Conservation (phyloP, 2,329 filamentous ascomycete genomes). For the Cladophialophora bantiana region DNA sequence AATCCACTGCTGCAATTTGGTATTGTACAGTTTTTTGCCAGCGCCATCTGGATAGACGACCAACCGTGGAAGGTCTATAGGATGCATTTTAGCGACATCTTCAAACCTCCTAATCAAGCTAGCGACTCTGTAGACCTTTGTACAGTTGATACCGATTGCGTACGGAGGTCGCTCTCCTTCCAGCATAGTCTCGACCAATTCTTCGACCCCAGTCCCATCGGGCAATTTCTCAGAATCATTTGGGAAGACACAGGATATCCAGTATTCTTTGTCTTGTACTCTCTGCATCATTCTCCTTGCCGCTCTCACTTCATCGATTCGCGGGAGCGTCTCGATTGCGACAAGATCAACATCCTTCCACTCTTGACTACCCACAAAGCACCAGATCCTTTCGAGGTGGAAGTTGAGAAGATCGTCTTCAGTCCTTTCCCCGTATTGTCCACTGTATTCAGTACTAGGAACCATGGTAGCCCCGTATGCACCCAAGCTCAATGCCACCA, state of each 20-base stretch:
- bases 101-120: constrained; percentile 43
- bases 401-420: constrained; percentile 59
- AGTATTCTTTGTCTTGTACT: constrained; percentile 55
- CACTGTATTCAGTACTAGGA: constrained; percentile 71
- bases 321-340: constrained; percentile 71
- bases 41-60: constrained; percentile 74
- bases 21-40: constrained; percentile 72
- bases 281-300: constrained; percentile 56
- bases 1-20: constrained; percentile 67
- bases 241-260: constrained; percentile 70
- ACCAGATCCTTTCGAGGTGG: constrained; percentile 62
- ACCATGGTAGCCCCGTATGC: constrained; percentile 73
- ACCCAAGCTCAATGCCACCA: constrained; percentile 67
- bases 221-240: constrained; percentile 61
- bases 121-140: constrained; percentile 47
- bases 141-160: constrained; percentile 74
- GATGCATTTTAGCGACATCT: constrained; percentile 50
- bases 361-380: constrained; percentile 58
- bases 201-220: constrained; percentile 59
- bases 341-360: constrained; percentile 59
- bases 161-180: constrained; percentile 53
- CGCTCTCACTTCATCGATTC: constrained; percentile 67
- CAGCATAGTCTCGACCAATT: constrained; percentile 53
- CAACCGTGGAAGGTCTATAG: constrained; percentile 56
- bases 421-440: constrained; percentile 60